phyloP scores from a whole-genome alignment of 768 basidiomycete genomes.

The Rhizopogon vinicolor region DNA sequence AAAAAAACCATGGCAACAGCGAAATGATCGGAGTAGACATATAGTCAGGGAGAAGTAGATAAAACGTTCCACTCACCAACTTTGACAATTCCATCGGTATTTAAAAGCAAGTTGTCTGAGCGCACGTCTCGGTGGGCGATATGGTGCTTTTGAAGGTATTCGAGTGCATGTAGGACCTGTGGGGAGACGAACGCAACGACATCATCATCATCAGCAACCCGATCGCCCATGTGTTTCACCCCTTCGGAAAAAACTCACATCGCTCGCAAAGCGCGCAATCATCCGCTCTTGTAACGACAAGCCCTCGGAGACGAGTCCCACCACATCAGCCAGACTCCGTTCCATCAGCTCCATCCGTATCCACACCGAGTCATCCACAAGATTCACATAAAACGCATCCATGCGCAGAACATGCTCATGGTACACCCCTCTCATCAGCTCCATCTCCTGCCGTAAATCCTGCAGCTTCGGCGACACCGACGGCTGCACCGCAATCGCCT shows the following conservation, averaged over 20 bases:
- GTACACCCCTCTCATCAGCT: slow-evolving; percentile 48
- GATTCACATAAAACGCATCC: slow-evolving; percentile 68
- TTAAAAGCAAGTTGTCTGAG: slow-evolving; percentile 78
- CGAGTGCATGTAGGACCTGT: slow-evolving; percentile 62
- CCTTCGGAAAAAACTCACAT: slow-evolving; percentile 46
- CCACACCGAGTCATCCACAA: slow-evolving; percentile 61
- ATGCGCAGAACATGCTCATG: slow-evolving; percentile 63
- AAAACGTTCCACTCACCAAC: slow-evolving; percentile 45
- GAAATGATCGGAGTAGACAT: neutral
- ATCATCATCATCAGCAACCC: neutral
- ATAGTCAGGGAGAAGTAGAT: neutral
- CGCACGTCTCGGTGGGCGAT: slow-evolving; percentile 84
- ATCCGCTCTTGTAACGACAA: slow-evolving; percentile 62
- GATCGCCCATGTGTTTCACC: too few species aligned
- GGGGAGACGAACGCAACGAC: too few species aligned
- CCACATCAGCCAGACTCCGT: slow-evolving; percentile 77
- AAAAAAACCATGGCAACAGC: neutral
- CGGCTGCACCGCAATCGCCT: slow-evolving; percentile 29
- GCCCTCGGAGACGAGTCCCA: slow-evolving; percentile 58
- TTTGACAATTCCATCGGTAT: slow-evolving; percentile 65
- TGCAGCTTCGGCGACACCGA: slow-evolving; percentile 54
- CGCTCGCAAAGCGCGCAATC: slow-evolving; percentile 70
- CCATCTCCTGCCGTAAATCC: slow-evolving; percentile 59
- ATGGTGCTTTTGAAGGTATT: slow-evolving; percentile 56
- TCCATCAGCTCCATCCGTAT: slow-evolving; percentile 91